Evolutionary conservation across 768 basidiomycete genomes (phyloP), one percentile per base, ranked within the genome.

Genomic region (Lentinula sp.): DNA sequence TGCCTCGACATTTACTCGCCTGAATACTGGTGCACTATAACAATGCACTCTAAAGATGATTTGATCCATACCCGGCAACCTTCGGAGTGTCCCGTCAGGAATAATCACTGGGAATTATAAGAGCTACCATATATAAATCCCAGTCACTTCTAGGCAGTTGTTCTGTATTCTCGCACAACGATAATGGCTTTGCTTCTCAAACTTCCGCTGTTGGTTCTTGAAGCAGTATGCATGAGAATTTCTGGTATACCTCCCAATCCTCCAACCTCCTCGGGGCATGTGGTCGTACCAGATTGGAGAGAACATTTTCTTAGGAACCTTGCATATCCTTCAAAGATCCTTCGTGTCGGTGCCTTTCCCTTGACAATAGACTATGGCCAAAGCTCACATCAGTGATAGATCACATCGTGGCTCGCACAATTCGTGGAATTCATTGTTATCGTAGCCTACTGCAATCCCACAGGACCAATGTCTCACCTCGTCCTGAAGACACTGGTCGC

Each of bases 191-290:
- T 56, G 23, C 37, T 75, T 60, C 42, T 70, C 49, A 77, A 75
- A 43, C 62, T 78, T 9, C 76, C 76, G 2, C 64, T 79, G 62
- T 67, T 74, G 32, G 61, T 77, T 28, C 46, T 68, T 6, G 69
- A 75, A 18, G 74, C 73, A 10, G 39, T 76, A 45, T 71, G 70
- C 57, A 77, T 79, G 73, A 70, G 69, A 45, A 62, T 75, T 43
- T 71, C 71, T n/a, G 71, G 70, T 43, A 76, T 70, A 35, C 74
- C 76, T 2, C 78, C 70, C 2, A 76, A 76, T 40, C 67, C 65
- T n/a, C 67, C 70, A 2, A 54, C 61, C 1, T 65, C 70, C 1
- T 48, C 55, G 13, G 67, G 62, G 16, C 65, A 66, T 15, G 2
- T 62, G 8, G 34, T 51, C 18, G 65, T 75, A 50, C 73, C 72